Percentiles rank a stretch among this genome's conserved stretches.
Evolutionary conservation across 495 filamentous ascomycete species (phyloP).

Genomic region (Penicillium bialowiezense): DNA sequence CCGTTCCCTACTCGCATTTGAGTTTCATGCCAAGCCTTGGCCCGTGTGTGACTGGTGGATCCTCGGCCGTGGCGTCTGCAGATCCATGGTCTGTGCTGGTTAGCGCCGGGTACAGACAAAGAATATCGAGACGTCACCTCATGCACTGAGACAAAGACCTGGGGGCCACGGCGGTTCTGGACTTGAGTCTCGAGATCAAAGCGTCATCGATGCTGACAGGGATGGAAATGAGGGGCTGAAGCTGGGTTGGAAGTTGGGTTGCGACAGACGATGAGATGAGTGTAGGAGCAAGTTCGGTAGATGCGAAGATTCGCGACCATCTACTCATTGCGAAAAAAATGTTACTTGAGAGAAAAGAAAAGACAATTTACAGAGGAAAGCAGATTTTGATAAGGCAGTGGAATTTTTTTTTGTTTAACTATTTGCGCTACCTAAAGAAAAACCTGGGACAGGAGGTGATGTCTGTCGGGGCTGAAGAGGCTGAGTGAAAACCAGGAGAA

Average conservation of each 20-base stretch:
- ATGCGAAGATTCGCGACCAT: too few species aligned
- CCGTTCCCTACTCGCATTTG: neutral
- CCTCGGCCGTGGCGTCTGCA: neutral
- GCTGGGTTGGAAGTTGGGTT: neutral
- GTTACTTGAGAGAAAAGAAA: too few species aligned
- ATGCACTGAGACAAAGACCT: neutral
- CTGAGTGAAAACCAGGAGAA: too few species aligned
- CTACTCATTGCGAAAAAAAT: neutral
- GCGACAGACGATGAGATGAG: too few species aligned
- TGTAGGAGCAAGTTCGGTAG: too few species aligned
- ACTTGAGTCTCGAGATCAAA: neutral
- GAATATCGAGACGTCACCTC: conserved; percentile 12
- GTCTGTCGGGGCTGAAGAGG: too few species aligned
- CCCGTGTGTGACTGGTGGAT: conserved; percentile 1
- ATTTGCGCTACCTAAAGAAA: too few species aligned
- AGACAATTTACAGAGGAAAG: too few species aligned
- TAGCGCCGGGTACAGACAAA: conserved; percentile 1
- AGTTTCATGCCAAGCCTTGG: conserved; percentile 4
- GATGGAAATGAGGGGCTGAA: neutral
- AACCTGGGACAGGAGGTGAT: too few species aligned
- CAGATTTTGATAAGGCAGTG: neutral
- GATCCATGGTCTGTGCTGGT: neutral
- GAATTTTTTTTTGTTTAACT: neutral
- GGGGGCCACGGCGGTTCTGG: neutral
- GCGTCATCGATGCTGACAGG: neutral